Conservation (phyloP, 306 rosid genomes). For the Neltuma alba region DNA sequence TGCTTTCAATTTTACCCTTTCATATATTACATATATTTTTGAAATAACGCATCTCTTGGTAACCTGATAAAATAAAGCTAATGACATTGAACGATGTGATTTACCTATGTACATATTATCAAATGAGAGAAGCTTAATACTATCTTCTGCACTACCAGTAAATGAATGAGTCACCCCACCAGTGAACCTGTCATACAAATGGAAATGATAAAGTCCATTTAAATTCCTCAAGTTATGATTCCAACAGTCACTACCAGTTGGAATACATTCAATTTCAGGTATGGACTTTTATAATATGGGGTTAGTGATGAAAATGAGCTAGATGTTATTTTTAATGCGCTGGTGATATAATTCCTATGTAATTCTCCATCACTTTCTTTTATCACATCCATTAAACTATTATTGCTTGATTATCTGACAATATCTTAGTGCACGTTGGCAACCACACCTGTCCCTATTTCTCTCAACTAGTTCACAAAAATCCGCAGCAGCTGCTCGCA, state of each 20-base stretch:
- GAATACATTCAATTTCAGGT: constrained; percentile 5
- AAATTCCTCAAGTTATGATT: constrained; percentile 19
- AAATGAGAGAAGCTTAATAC: constrained; percentile 78
- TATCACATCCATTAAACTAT: background rate
- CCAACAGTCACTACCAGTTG: constrained; percentile 10
- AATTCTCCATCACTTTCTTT: background rate
- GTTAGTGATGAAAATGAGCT: constrained; percentile 1
- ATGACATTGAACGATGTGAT: constrained; percentile 14
- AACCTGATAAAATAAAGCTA: constrained; percentile 28
- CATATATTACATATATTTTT: background rate
- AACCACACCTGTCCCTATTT: constrained; percentile 68
- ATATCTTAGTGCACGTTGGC: constrained; percentile 8
- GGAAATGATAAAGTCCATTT: constrained; percentile 27
- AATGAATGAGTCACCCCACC: constrained; percentile 93
- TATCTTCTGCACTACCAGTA: constrained; percentile 80
- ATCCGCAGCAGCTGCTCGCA: constrained; percentile 95
- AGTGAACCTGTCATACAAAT: constrained; percentile 58
- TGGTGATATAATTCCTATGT: background rate
- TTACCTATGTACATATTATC: constrained; percentile 80
- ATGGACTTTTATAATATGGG: background rate
- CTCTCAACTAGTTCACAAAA: constrained; percentile 84
- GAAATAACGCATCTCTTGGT: background rate
- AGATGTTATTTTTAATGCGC: constrained; percentile 22
- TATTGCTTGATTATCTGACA: constrained; percentile 21
- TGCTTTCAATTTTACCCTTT: background rate